Evolutionary conservation across 257 asterid species (phyloP).

Genomic region (Solanum sparsipilum): DNA sequence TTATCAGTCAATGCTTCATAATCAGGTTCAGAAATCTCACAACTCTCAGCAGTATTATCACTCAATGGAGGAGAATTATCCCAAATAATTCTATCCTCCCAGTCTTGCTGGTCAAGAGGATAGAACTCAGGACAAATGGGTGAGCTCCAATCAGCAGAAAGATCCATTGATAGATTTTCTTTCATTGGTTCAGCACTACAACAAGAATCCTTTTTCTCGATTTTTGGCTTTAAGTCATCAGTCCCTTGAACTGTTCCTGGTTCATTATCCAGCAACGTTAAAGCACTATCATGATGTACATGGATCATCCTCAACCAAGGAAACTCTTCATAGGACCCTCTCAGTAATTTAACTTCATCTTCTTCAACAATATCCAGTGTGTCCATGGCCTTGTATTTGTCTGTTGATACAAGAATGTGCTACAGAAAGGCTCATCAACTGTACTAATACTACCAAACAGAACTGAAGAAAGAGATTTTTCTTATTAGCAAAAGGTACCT

Average conservation of each 20-base stretch:
- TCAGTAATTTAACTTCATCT: constrained; percentile 72
- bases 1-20: constrained; percentile 45
- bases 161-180: constrained; percentile 20
- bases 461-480: not conserved
- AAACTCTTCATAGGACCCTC: constrained; percentile 51
- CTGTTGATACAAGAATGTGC: constrained; percentile 25
- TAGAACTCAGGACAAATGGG: constrained; percentile 37
- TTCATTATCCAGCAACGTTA: constrained; percentile 22
- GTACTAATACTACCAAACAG: not conserved
- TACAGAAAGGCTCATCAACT: not conserved
- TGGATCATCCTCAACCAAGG: constrained; percentile 41
- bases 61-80: constrained; percentile 51
- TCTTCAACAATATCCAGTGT: constrained; percentile 64
- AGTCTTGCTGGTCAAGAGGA: constrained; percentile 88
- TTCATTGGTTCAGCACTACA: constrained; percentile 64
- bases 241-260: constrained; percentile 33
- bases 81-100: constrained; percentile 97
- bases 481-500: constrained; percentile 33
- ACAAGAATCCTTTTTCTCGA: constrained; percentile 42
- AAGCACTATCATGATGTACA: constrained; percentile 22
- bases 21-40: constrained; percentile 84
- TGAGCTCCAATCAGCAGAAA: constrained; percentile 32
- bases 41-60: constrained; percentile 53
- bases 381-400: constrained; percentile 55
- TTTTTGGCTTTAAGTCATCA: constrained; percentile 22